These are phyloP conservation scores for Penicillium sp. DNA, from an alignment of 2,329 filamentous ascomycete genomes.

Conservation along the genomic window DNA sequence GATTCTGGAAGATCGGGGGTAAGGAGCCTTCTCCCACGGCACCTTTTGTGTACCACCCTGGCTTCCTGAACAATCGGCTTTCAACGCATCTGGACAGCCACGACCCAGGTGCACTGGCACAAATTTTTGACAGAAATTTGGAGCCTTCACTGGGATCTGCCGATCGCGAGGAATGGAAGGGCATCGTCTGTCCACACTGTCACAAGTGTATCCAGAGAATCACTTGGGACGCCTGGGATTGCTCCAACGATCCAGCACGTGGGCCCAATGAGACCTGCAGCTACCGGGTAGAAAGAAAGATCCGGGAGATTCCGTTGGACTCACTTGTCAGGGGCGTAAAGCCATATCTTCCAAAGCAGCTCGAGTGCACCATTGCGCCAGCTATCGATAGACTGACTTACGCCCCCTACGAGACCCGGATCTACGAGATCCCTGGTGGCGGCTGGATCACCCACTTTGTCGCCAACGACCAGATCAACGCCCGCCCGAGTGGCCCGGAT, in stretches of 20 bases:
- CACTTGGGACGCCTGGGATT: conserved; percentile 59
- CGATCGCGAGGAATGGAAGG: conserved; percentile 51
- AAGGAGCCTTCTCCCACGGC: conserved; percentile 19
- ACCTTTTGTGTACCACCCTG: conserved; percentile 45
- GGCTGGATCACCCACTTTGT: conserved; percentile 53
- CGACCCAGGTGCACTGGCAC: conserved; percentile 9
- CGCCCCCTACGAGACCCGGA: conserved; percentile 29
- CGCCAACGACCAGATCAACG: conserved; percentile 49
- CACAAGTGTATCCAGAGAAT: conserved; percentile 55
- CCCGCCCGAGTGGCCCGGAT: conserved; percentile 52
- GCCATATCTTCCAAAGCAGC: conserved; percentile 23
- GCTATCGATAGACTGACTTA: conserved; percentile 26
- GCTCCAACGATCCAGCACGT: conserved; percentile 23
- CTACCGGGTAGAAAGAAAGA: conserved; percentile 36
- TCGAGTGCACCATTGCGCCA: conserved; percentile 20
- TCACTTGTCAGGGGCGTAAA: conserved; percentile 30
- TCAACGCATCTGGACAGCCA: conserved; percentile 17
- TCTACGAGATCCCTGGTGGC: conserved; percentile 26
- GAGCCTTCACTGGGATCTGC: conserved; percentile 41
- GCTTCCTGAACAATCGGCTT: conserved; percentile 53
- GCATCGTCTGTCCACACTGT: conserved; percentile 62
- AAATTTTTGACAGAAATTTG: conserved; percentile 19
- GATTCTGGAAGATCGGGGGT: conserved; percentile 50
- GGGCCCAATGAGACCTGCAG: conserved; percentile 22
- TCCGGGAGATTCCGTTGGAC: conserved; percentile 25